Evolutionary conservation across 2,329 filamentous ascomycete species (phyloP).

Genomic region (Neonectria coccinea): DNA sequence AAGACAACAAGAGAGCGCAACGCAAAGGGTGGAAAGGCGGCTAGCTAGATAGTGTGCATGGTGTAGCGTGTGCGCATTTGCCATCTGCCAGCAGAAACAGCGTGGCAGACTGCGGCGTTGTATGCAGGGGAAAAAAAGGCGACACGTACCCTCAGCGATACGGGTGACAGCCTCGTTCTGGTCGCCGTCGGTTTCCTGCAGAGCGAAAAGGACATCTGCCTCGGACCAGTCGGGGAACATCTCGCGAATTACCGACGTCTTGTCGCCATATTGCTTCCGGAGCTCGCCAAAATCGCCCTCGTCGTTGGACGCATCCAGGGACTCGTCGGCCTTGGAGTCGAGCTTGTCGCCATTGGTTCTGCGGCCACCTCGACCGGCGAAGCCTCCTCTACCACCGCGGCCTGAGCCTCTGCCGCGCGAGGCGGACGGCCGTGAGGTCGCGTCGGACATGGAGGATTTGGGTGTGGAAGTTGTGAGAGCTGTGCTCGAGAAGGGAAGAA

Average conservation of each 20-base stretch:
- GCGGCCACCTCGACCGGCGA: constrained; percentile 78
- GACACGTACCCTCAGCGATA: constrained; percentile 78
- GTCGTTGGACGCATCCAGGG: constrained; percentile 74
- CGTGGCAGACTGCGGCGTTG: constrained; percentile 33
- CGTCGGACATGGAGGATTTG: constrained; percentile 85
- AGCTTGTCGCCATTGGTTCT: constrained; percentile 79
- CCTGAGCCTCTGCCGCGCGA: constrained; percentile 90
- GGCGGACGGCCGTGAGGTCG: constrained; percentile 84
- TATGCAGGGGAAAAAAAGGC: constrained; percentile 28
- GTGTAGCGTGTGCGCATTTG: constrained; percentile 23
- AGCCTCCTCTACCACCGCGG: constrained; percentile 85
- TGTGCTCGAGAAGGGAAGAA: constrained; percentile 49
- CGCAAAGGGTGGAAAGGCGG: constrained; percentile 19
- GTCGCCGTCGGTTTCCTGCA: constrained; percentile 89
- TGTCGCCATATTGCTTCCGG: constrained; percentile 86
- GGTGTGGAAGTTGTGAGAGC: constrained; percentile 48
- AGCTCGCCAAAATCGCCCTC: constrained; percentile 92
- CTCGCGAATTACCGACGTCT: constrained; percentile 86
- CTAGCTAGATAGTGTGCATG: constrained; percentile 6
- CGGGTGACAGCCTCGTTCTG: constrained; percentile 79
- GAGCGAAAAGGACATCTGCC: constrained; percentile 90
- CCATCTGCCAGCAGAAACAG: constrained; percentile 20
- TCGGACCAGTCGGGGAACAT: constrained; percentile 97
- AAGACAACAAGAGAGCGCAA: constrained; percentile 5
- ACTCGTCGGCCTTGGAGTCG: constrained; percentile 68